These are phyloP conservation scores for Lentinula raphanica DNA, from an alignment of 768 basidiomycete species.

Conservation along the genomic window DNA sequence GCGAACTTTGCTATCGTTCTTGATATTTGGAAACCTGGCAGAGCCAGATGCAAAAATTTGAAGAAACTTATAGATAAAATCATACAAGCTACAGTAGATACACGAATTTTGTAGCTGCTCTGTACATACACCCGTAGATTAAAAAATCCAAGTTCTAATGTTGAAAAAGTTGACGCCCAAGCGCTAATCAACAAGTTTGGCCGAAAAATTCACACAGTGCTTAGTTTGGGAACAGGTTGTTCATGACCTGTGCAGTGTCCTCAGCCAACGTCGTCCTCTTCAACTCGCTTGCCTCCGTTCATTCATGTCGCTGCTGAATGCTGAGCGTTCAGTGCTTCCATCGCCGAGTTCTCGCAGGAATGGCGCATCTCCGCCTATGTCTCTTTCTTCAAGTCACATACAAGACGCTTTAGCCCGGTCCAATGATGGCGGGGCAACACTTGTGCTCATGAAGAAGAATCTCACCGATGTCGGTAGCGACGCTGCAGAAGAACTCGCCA, in stretches of 20 bases:
- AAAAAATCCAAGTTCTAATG: background rate
- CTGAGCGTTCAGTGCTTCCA: conserved; percentile 22
- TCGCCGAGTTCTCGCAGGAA: conserved; percentile 20
- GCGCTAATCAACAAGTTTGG: background rate
- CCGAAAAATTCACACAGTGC: background rate
- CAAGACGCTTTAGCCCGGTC: conserved; percentile 61
- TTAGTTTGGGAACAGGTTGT: conserved; percentile 5
- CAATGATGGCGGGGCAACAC: conserved; percentile 73
- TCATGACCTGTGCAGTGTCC: conserved; percentile 12
- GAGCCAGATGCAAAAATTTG: background rate
- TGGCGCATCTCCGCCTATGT: conserved; percentile 25
- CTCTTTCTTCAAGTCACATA: conserved; percentile 54
- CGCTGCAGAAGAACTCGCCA: conserved; percentile 74
- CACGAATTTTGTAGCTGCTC: background rate
- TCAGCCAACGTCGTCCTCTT: background rate
- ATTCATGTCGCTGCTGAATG: conserved; percentile 25
- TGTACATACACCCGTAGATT: background rate
- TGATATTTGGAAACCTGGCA: background rate
- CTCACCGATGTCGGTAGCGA: conserved; percentile 71
- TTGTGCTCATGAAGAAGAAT: conserved; percentile 77
- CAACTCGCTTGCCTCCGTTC: background rate
- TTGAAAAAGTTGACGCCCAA: background rate
- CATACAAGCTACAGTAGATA: background rate
- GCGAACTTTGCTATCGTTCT: background rate
- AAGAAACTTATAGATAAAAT: background rate